Evolutionary conservation across 768 basidiomycete species (phyloP), one percentile per base, ranked within the genome.

Genomic region (Tricholoma sp.): DNA sequence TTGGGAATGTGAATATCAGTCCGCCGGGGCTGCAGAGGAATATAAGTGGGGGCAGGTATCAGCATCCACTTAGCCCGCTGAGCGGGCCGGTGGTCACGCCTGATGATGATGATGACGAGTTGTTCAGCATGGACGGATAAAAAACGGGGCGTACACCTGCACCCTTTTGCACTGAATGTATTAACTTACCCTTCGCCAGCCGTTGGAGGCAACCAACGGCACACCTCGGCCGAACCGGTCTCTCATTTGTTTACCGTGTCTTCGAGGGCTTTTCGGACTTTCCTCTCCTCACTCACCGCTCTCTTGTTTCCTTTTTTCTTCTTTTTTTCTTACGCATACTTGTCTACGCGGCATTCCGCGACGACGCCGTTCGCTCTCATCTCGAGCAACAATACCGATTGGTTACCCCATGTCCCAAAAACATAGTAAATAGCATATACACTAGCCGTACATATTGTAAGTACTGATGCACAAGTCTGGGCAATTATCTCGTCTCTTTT

Each of bases 91-190:
- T 83, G 42, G 70, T 78, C 32, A 81, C 78, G n/a, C 74, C 74
- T 33, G 81, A 77, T 56, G 77, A 87, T 58, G 86, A 87, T 58
- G 86, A 87, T 65, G 88, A 86, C 64, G 80, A 79, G 52, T 68
- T 90, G 66, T 91, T 91, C 67, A 76, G 75, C 63, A 84, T 89
- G 83, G 88, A 89, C 59, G 74, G 74, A 53, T 78, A 57, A 65
- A 56, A 29, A 20, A 6, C 6, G 45, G 45, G 13, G 29, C 2
- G 6, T 8, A 9, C 3, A 18, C 10, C 7, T 15, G 20, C 4
- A 41, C 24, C 11, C 29, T 13, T 15, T 17, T 9, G 6, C 12
- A n/a, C 47, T 4, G 29, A 20, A 29, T 13, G n/a, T n/a, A n/a
- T n/a, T 5, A 5, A 47, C 12, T 47, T 13, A 28, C n/a, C 6